Evolutionary conservation across 352 stramenopile genomes (phyloP).

Genomic region (Thraustochytrium sp.): DNA sequence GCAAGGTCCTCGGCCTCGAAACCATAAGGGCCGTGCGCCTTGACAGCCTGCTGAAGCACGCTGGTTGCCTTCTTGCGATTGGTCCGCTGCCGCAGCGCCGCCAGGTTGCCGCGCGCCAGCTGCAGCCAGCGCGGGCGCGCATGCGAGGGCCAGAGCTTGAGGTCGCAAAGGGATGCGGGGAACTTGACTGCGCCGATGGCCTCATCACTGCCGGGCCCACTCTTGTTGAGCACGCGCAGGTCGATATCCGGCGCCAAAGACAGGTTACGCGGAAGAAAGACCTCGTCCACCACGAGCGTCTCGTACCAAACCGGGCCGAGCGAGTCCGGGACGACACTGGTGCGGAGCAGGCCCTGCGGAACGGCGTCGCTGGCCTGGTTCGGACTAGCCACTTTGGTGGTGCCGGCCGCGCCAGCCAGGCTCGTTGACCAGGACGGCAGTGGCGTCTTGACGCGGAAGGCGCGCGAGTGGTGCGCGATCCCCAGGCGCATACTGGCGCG

Average conservation of each 20-base stretch:
- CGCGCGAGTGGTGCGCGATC: no score
- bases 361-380: neutral
- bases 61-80: neutral
- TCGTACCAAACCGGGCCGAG: slow-evolving; percentile 71
- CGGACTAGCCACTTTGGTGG: neutral
- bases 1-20: slow-evolving; percentile 64
- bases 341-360: slow-evolving; percentile 52
- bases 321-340: slow-evolving; percentile 55
- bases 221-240: slow-evolving; percentile 46
- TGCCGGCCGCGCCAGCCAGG: neutral
- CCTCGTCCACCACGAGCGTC: slow-evolving; percentile 61
- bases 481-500: no score
- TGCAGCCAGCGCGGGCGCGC: slow-evolving; percentile 7
- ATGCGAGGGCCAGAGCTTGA: neutral
- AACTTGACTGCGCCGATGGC: slow-evolving; percentile 27
- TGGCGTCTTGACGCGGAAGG: no score
- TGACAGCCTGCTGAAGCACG: slow-evolving; percentile 44
- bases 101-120: slow-evolving; percentile 34
- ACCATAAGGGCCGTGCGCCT: slow-evolving; percentile 57
- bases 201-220: slow-evolving; percentile 57
- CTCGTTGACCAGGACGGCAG: no score
- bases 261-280: slow-evolving; percentile 56
- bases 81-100: neutral
- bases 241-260: slow-evolving; percentile 65
- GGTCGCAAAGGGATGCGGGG: neutral